These are phyloP conservation scores for Sporisorium graminicola DNA, from an alignment of 1,284 basidiomycete species.

Conservation along the genomic window DNA sequence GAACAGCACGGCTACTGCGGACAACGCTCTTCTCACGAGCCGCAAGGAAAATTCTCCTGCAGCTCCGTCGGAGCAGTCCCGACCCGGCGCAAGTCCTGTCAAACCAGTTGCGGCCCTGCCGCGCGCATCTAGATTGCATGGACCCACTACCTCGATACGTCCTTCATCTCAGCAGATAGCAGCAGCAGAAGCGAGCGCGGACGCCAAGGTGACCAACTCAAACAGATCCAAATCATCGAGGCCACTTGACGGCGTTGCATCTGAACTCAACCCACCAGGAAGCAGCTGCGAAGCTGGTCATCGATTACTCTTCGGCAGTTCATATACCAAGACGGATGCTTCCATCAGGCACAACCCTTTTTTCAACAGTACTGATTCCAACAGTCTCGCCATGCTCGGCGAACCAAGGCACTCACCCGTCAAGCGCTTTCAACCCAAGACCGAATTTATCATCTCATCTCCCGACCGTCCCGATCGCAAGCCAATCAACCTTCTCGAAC, in stretches of 20 bases:
- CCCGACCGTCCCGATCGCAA: slow-evolving; percentile 47
- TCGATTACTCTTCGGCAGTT: slow-evolving; percentile 28
- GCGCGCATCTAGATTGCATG: slow-evolving; percentile 21
- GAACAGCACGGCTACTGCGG: background rate
- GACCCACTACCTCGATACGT: slow-evolving; percentile 9
- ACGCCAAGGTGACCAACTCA: background rate
- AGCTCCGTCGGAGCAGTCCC: slow-evolving; percentile 1
- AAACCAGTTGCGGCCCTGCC: slow-evolving; percentile 22
- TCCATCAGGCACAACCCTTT: slow-evolving; percentile 25
- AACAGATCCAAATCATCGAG: background rate
- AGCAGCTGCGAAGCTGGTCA: slow-evolving; percentile 17
- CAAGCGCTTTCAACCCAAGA: slow-evolving; percentile 43
- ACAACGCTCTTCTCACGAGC: slow-evolving; percentile 21
- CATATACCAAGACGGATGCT: slow-evolving; percentile 3
- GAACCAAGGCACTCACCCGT: slow-evolving; percentile 48
- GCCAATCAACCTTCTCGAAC: slow-evolving; percentile 49
- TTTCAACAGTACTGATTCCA: slow-evolving; percentile 13
- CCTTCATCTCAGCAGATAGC: slow-evolving; percentile 12
- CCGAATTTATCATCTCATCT: slow-evolving; percentile 40
- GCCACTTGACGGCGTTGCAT: background rate
- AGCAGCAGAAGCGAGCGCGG: background rate
- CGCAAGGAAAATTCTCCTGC: slow-evolving; percentile 35
- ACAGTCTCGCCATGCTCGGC: slow-evolving; percentile 38
- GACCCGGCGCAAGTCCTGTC: slow-evolving; percentile 22
- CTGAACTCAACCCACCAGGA: slow-evolving; percentile 1